These are phyloP conservation scores for Metschnikowia chrysomelidarum DNA, from an alignment of 805 yeast species.

Conservation along the genomic window DNA sequence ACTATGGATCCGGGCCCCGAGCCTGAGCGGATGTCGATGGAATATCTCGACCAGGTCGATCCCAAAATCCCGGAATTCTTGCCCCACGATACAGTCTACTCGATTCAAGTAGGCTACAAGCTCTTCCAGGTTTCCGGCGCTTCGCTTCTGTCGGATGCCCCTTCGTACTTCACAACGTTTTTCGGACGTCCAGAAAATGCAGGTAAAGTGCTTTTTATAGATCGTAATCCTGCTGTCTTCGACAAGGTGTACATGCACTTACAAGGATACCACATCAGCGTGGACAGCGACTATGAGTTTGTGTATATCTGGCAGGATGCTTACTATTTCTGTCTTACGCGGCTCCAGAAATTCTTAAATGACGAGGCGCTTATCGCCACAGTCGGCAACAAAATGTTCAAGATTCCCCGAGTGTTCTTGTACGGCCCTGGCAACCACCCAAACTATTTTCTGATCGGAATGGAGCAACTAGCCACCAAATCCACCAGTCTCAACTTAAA, in stretches of 20 bases:
- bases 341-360: constrained; percentile 47
- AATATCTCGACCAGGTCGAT: constrained; percentile 27
- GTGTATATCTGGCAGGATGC: constrained; percentile 68
- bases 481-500: constrained; percentile 37
- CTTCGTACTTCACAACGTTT: constrained; percentile 80
- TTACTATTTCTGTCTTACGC: constrained; percentile 62
- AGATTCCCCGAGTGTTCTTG: constrained; percentile 56
- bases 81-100: constrained; percentile 68
- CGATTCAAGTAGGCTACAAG: constrained; percentile 66
- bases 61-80: constrained; percentile 50
- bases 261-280: constrained; percentile 72
- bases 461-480: constrained; percentile 50
- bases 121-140: constrained; percentile 75
- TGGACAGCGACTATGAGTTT: constrained; percentile 59
- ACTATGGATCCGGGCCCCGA: too few species aligned
- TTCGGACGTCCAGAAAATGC: constrained; percentile 45
- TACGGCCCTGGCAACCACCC: constrained; percentile 66
- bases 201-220: constrained; percentile 56
- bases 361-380: constrained; percentile 56
- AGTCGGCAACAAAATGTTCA: constrained; percentile 61
- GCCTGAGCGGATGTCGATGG: constrained; percentile 14
- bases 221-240: constrained; percentile 70
- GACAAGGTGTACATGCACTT: constrained; percentile 65
- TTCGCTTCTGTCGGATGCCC: constrained; percentile 80
- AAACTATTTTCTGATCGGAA: constrained; percentile 69